Evolutionary conservation across 768 basidiomycete species (phyloP).

Genomic region (Nevesoporus exiguus): DNA sequence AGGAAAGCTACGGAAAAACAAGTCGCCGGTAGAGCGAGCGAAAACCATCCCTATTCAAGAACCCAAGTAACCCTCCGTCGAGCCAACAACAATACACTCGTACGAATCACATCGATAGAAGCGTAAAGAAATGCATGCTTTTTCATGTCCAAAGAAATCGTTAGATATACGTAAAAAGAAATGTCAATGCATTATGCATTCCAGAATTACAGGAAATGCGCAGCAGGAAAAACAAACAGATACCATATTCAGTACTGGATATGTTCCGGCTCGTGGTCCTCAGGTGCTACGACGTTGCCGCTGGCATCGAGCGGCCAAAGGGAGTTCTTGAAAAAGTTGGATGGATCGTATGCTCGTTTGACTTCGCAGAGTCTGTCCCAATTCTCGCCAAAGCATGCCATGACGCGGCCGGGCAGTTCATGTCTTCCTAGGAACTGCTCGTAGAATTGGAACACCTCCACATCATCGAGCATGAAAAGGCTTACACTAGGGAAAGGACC

Average conservation of each 20-base stretch:
- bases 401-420: slow-evolving; percentile 59
- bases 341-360: slow-evolving; percentile 76
- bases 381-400: slow-evolving; percentile 68
- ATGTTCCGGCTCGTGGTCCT: slow-evolving; percentile 56
- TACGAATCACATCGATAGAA: neutral
- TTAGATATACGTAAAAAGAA: neutral
- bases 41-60: no score
- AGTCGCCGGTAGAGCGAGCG: no score
- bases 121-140: neutral
- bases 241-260: slow-evolving; percentile 16
- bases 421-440: slow-evolving; percentile 72
- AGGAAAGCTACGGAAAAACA: no score
- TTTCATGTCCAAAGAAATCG: no score
- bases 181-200: neutral
- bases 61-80: neutral
- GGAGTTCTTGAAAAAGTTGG: slow-evolving; percentile 68
- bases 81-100: neutral
- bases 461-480: slow-evolving; percentile 23
- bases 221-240: no score
- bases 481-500: slow-evolving; percentile 83
- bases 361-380: slow-evolving; percentile 68
- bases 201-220: neutral
- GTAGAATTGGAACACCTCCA: slow-evolving; percentile 16
- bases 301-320: slow-evolving; percentile 75
- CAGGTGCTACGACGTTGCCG: slow-evolving; percentile 52